A percentile compares a stretch with the other conserved stretches of the same genome.
phyloP scores from a whole-genome alignment of 306 rosid species.

The Vigna mungo region DNA sequence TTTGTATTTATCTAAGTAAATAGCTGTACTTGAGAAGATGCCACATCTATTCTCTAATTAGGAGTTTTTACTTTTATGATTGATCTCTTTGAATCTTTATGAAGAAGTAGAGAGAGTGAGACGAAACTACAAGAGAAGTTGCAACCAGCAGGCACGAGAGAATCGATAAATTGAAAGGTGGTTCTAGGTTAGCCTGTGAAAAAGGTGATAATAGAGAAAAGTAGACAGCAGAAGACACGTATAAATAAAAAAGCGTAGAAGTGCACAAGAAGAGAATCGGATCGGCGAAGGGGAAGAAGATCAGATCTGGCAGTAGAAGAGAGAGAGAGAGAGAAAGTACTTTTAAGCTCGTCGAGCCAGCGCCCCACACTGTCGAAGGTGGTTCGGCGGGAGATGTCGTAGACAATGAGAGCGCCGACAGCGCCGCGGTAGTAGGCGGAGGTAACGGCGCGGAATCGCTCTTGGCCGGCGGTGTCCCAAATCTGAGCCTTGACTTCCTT shows the following conservation, averaged over 20 bases:
- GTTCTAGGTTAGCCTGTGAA: neutral
- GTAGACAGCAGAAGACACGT: neutral
- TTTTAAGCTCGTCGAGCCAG: conserved; percentile 96
- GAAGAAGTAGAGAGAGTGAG: neutral
- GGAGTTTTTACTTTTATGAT: too few relatives aligned
- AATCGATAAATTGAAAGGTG: too few relatives aligned
- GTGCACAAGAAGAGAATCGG: neutral
- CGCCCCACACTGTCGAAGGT: conserved; percentile 87
- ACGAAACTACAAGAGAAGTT: neutral
- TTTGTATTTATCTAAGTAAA: too few relatives aligned
- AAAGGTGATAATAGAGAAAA: neutral
- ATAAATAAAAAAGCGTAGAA: too few relatives aligned
- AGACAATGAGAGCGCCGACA: conserved; percentile 88
- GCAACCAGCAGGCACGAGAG: too few relatives aligned
- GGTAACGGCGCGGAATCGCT: conserved; percentile 92
- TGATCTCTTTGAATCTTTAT: neutral
- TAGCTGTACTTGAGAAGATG: neutral
- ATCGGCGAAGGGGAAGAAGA: neutral
- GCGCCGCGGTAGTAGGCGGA: conserved; percentile 96
- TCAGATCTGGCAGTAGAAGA: conserved; percentile 26
- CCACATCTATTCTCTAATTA: neutral
- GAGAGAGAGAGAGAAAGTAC: conserved; percentile 38
- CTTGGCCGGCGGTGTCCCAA: conserved; percentile 99
- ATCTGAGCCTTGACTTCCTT: conserved; percentile 96
- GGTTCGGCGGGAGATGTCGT: conserved; percentile 83